These are phyloP conservation scores for Tremella fuciformis DNA, from an alignment of 768 basidiomycete species.

Conservation along the genomic window DNA sequence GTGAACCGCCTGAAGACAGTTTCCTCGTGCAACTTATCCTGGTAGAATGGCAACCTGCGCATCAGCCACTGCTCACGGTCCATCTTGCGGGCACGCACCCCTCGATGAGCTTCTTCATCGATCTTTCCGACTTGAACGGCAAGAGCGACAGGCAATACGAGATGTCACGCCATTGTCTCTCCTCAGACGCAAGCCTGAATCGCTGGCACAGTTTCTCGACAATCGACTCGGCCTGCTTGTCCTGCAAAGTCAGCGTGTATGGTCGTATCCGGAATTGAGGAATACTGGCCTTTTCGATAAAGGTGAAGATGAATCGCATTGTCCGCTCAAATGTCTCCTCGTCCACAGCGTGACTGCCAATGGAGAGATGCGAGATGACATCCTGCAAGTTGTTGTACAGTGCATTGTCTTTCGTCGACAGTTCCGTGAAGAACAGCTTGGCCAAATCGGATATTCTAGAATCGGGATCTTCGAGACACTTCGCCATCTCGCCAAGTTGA, in stretches of 20 bases:
- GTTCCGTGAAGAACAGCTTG: conserved; percentile 94
- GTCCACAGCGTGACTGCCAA: conserved; percentile 84
- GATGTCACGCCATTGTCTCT: conserved; percentile 95
- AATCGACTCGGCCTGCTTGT: conserved; percentile 96
- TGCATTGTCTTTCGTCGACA: conserved; percentile 96
- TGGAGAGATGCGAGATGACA: conserved; percentile 91
- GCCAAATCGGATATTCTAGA: conserved; percentile 84
- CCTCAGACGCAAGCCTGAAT: conserved; percentile 80
- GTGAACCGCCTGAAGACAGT: conserved; percentile 74
- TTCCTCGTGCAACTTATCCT: conserved; percentile 90
- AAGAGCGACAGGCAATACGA: conserved; percentile 90
- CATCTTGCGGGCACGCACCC: conserved; percentile 51
- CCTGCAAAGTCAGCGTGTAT: conserved; percentile 56
- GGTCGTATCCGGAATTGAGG: not conserved
- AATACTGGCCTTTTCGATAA: conserved; percentile 81
- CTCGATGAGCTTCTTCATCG: conserved; percentile 93
- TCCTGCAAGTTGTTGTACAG: conserved; percentile 99
- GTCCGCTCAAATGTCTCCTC: conserved; percentile 90
- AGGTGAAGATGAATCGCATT: conserved; percentile 90
- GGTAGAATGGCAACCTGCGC: conserved; percentile 73
- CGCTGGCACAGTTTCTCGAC: conserved; percentile 97
- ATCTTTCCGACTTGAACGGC: conserved; percentile 94
- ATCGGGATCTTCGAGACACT: conserved; percentile 91
- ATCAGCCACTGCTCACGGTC: no score
- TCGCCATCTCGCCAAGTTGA: conserved; percentile 99